Evolutionary conservation across 2,329 filamentous ascomycete genomes (phyloP).

Genomic region (Mollisia scopiformis): DNA sequence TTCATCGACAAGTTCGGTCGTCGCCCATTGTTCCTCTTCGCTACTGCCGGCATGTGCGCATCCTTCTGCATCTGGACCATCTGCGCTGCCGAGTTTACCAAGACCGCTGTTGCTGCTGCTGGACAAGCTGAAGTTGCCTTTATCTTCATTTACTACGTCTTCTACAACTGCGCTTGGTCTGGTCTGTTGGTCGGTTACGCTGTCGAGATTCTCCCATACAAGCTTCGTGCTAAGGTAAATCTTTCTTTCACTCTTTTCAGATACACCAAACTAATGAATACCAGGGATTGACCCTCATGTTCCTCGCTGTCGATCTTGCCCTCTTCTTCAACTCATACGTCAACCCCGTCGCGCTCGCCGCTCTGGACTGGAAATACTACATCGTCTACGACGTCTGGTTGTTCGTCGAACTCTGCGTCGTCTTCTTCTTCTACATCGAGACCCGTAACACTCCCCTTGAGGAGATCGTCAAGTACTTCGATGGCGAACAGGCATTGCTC

Average conservation of each 20-base stretch:
- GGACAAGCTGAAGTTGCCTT: conserved; percentile 42
- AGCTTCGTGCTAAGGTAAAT: conserved; percentile 31
- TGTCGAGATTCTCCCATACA: conserved; percentile 35
- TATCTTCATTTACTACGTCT: conserved; percentile 53
- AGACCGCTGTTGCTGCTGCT: conserved; percentile 14
- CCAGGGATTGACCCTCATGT: conserved; percentile 44
- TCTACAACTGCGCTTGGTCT: conserved; percentile 41
- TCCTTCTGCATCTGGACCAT: conserved; percentile 29
- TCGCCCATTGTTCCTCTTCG: conserved; percentile 29
- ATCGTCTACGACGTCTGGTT: conserved; percentile 44
- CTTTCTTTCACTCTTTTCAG: background rate
- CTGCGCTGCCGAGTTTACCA: conserved; percentile 24
- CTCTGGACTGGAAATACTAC: conserved; percentile 47
- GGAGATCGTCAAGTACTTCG: conserved; percentile 48
- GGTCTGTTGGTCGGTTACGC: conserved; percentile 33
- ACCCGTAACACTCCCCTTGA: conserved; percentile 47
- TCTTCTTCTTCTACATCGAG: conserved; percentile 43
- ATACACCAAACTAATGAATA: background rate
- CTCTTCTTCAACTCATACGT: conserved; percentile 49
- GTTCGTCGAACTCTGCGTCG: conserved; percentile 28
- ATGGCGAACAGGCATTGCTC: conserved; percentile 43
- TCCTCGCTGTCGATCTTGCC: conserved; percentile 46
- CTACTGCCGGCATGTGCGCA: conserved; percentile 28
- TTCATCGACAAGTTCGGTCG: conserved; percentile 37
- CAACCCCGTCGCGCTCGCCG: conserved; percentile 44